Base-by-base conservation (phyloP, 495 filamentous ascomycete species). In the Xylaria scruposa region DNA sequence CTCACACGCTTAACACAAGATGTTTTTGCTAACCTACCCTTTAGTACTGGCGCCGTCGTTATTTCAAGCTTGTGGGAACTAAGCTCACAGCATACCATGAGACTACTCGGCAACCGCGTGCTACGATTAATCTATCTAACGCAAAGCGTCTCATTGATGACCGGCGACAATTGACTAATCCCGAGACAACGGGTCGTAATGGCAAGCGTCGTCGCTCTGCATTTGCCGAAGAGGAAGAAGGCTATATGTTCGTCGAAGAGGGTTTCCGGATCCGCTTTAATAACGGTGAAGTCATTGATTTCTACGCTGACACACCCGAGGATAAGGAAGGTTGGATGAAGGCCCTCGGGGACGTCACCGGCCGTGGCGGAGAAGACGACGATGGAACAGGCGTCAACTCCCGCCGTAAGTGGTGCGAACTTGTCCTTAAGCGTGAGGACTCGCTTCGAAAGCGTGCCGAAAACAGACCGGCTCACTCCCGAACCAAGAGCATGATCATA, bases 191-290 rank as follows among this genome's bases (percentile, higher is more conserved):
- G 54, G 90, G 90, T 31, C 91, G 91, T 77, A 87, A 86, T 72
- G 92, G 93, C 68, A 91, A 91, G 73, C 90, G 96, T 29, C 90
- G 96, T 46, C 95, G 96, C 78, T 97, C 93, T 65, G 96, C 93
- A 36, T 99, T 99, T 75, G 95, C 97, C 9, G 96, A 98, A 80
- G 97, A 98, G 76, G 97, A 98, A 81, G 96, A 99, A 76, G 96
- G 97, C 60, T 99, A 98, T 83, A 97, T 98, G 94, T 98, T 98
- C 75, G 96, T 99, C 29, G 96, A 99, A 81, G 97, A 98, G 79
- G 96, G 97, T 15, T 99, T 99, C 89, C 93, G 96, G 44, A 95
- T 99, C 79, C 93, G 95, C 66, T 99, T 99, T 81, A 94, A 91
- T 71, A 99, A 99, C 78, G 96, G 96, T 62, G 96, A 99, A 82